These are phyloP conservation scores for Penicillium desertorum DNA, from an alignment of 495 filamentous ascomycete species.

Conservation along the genomic window DNA sequence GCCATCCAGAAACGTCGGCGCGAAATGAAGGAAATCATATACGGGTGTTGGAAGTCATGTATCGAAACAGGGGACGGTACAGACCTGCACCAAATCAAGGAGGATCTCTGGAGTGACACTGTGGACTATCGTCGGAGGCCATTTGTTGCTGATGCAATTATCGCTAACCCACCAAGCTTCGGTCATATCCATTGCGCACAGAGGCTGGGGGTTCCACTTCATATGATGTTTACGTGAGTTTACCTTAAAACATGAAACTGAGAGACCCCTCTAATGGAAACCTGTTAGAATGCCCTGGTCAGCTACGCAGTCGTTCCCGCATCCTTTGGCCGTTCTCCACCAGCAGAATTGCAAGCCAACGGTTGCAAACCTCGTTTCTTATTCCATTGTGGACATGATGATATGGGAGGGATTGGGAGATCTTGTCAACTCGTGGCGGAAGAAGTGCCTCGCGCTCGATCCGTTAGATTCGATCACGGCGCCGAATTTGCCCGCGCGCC, in stretches of 20 bases:
- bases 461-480: conserved; percentile 66
- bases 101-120: conserved; percentile 36
- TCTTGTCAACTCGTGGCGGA: conserved; percentile 70
- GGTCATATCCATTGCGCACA: conserved; percentile 82
- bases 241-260: background rate
- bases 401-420: conserved; percentile 80
- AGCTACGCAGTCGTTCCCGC: conserved; percentile 53
- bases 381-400: conserved; percentile 77
- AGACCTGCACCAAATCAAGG: conserved; percentile 42
- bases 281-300: conserved; percentile 59
- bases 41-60: conserved; percentile 78
- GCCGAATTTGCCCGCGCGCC: conserved; percentile 60
- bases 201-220: conserved; percentile 72
- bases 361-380: conserved; percentile 71
- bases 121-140: conserved; percentile 49
- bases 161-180: conserved; percentile 82
- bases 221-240: conserved; percentile 78
- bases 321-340: conserved; percentile 56
- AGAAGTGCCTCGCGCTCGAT: conserved; percentile 63
- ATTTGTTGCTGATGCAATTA: conserved; percentile 80
- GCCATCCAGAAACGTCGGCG: conserved; percentile 65
- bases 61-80: conserved; percentile 62
- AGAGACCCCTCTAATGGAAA: background rate
- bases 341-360: conserved; percentile 52
- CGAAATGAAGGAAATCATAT: conserved; percentile 67